Evolutionary conservation across 768 basidiomycete genomes (phyloP).

Genomic region (Agrocybe pediades): DNA sequence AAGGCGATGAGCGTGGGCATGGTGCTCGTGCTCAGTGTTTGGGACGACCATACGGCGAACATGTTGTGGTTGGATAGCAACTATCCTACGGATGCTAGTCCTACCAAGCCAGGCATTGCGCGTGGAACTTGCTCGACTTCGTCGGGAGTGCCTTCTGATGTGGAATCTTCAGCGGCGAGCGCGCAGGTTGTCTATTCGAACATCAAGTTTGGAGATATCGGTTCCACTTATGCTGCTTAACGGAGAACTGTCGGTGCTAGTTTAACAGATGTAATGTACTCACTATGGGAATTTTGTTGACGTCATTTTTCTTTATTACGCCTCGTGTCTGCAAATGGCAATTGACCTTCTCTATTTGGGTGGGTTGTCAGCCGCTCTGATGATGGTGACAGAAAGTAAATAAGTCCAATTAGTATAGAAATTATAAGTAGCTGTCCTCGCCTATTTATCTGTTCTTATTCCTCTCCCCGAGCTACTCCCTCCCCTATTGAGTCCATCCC

Average conservation of each 20-base stretch:
- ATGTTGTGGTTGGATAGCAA: constrained; percentile 61
- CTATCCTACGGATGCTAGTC: constrained; percentile 40
- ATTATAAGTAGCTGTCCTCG: no score
- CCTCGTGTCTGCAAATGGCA: no score
- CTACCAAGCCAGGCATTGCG: constrained; percentile 40
- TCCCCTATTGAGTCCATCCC: no score
- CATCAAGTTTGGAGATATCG: constrained; percentile 51
- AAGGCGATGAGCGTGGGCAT: constrained; percentile 40
- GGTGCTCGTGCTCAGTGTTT: constrained; percentile 51
- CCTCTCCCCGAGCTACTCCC: no score
- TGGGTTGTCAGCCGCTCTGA: no score
- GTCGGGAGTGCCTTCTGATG: constrained; percentile 44
- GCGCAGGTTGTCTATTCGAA: constrained; percentile 51
- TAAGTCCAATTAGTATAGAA: no score
- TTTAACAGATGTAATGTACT: no score
- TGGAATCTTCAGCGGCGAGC: constrained; percentile 38
- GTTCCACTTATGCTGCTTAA: constrained; percentile 18
- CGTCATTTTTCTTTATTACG: no score
- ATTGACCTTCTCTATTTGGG: no score
- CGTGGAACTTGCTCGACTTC: constrained; percentile 51
- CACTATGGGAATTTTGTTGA: no score
- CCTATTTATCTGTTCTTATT: no score
- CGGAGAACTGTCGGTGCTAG: constrained; percentile 40
- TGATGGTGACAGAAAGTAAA: no score
- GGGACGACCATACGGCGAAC: constrained; percentile 56